These are phyloP conservation scores for Claviceps cyperi DNA, from an alignment of 2,329 filamentous ascomycete genomes.

Conservation along the genomic window DNA sequence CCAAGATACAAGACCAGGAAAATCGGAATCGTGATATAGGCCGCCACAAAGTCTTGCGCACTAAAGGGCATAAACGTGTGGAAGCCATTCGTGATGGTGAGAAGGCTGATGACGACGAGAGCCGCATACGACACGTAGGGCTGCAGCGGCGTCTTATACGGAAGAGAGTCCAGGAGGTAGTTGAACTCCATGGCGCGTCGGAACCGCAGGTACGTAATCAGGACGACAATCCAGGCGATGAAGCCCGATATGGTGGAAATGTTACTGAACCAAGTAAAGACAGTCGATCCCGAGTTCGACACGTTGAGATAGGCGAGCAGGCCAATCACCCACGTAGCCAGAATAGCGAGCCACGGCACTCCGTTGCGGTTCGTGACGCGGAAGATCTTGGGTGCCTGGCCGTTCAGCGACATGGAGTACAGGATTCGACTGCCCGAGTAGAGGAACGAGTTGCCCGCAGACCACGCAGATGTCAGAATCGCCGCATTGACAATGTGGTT, in stretches of 20 bases:
- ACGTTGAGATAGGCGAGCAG: slow-evolving; percentile 58
- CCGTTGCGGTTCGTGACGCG: slow-evolving; percentile 44
- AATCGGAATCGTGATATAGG: slow-evolving; percentile 47
- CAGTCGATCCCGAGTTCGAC: slow-evolving; percentile 43
- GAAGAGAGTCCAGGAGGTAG: slow-evolving; percentile 33
- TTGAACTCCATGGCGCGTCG: slow-evolving; percentile 39
- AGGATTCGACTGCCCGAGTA: slow-evolving; percentile 58
- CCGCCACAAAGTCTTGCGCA: slow-evolving; percentile 46
- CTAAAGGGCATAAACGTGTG: slow-evolving; percentile 59
- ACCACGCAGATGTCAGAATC: slow-evolving; percentile 52
- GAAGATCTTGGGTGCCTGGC: slow-evolving; percentile 51
- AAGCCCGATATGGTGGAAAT: slow-evolving; percentile 49
- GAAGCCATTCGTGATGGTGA: slow-evolving; percentile 65
- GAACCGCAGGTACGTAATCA: slow-evolving; percentile 46
- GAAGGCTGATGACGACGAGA: slow-evolving; percentile 41
- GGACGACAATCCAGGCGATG: slow-evolving; percentile 45
- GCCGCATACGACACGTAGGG: slow-evolving; percentile 51
- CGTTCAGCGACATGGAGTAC: slow-evolving; percentile 51
- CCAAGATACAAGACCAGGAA: slow-evolving; percentile 46
- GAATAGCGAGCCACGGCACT: slow-evolving; percentile 41
- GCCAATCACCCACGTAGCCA: slow-evolving; percentile 42
- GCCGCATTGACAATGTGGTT: slow-evolving; percentile 55
- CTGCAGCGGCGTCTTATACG: slow-evolving; percentile 37
- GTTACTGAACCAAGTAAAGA: slow-evolving; percentile 60
- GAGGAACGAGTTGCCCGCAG: slow-evolving; percentile 44